Evolutionary conservation across 768 basidiomycete species (phyloP), one percentile per base, ranked within the genome.

Genomic region (Coprinopsis strossmayeri): DNA sequence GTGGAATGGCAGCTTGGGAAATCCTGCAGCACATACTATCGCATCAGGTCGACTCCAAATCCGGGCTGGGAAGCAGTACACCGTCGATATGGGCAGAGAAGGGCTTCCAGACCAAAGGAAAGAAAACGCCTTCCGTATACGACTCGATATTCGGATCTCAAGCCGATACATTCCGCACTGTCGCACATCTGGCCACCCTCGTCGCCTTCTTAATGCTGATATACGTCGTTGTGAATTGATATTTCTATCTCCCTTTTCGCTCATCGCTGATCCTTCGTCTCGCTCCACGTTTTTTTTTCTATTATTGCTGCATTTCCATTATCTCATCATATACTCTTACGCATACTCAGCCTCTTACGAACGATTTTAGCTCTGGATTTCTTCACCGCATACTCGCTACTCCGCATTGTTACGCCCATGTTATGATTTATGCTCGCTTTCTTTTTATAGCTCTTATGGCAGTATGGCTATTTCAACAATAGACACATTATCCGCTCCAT

Each of bases 141-240:
- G 37, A 38, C 18, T 27, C 12, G 45, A 27, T 27, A 15, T 18
- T 21, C 18, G 11, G 20, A 18, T 11, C 45, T 17, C 17, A 34
- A 13, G 30, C 32, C n/a, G 45, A 34, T 27, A 26, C 23, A 13
- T 17, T 32, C 5, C 10, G 28, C 21, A 34, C 18, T 17, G 11
- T 46, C 5, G 34, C 28, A 27, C 45, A 46, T 46, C n/a, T 32
- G n/a, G 45, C 30, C 17, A 46, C 28, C 12, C 28, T 46, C 11
- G 32, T 46, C 9, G 28, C 17, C 24, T 34, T 28, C 35, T 34
- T 46, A 32, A 20, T 46, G 30, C 20, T 46, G 11, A 20, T 46
- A 4, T 46, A 46, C 20, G 28, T 46, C 45, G 45, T 46, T 3
- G 30, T 35, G 18, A 12, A 20, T n/a, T 34, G 45, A 46, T 39